Percentiles rank a stretch among this genome's conserved stretches.
phyloP scores from a whole-genome alignment of 495 filamentous ascomycete species.

The Aspergillus steynii region DNA sequence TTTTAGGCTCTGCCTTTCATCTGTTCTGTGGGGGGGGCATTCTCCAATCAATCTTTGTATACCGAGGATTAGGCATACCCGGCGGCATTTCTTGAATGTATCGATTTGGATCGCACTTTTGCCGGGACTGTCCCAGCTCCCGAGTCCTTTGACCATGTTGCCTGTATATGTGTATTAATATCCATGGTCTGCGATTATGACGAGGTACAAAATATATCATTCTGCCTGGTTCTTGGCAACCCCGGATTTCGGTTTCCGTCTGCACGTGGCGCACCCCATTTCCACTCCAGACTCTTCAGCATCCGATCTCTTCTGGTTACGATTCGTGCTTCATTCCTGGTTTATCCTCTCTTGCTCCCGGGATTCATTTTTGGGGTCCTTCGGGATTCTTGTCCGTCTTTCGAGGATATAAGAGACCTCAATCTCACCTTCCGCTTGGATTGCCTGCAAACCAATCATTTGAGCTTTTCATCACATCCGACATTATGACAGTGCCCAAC shows the following conservation, averaged over 20 bases:
- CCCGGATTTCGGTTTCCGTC: slow-evolving; percentile 1
- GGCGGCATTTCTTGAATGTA: background rate
- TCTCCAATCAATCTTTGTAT: slow-evolving; percentile 4
- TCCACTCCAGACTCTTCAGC: background rate
- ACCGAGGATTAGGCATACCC: background rate
- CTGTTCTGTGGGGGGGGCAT: background rate
- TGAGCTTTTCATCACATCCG: background rate
- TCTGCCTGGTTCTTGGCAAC: background rate
- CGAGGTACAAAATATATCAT: background rate
- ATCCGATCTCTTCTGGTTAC: background rate
- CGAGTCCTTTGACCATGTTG: background rate
- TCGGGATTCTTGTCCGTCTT: slow-evolving; percentile 5
- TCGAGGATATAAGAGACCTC: background rate
- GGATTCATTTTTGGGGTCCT: background rate
- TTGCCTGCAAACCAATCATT: background rate
- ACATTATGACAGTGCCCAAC: slow-evolving; percentile 15
- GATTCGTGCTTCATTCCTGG: background rate
- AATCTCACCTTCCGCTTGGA: background rate
- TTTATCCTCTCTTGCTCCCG: background rate
- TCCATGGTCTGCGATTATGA: slow-evolving; percentile 7
- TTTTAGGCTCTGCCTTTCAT: background rate
- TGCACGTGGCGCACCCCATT: background rate
- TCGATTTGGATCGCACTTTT: background rate
- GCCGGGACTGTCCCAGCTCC: no score
- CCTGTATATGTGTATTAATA: slow-evolving; percentile 16